Base-by-base conservation (phyloP, 495 filamentous ascomycete genomes). In the Aspergillus egyptiacus region DNA sequence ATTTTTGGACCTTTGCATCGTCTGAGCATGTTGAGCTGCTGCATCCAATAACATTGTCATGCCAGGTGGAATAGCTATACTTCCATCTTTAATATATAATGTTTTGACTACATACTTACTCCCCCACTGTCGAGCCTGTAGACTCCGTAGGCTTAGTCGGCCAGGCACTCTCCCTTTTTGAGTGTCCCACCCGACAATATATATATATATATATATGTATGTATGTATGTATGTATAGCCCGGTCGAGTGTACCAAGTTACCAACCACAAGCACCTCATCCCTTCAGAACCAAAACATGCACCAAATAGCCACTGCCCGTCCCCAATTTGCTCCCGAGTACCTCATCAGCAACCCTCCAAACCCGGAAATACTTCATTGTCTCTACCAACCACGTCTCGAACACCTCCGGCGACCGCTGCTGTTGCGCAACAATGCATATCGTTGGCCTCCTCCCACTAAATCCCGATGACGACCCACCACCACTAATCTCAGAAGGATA, bases 351-450 rank as follows among this genome's bases (percentile, higher is more conserved):
- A n/a, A 96, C 58, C 41, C 87, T 75, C 84, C 86, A 96, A 23
- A 85, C 78, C 13, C 75, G 69, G 61, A 98, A 97, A 15, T 54
- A 56, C 23, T 63, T 56, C 51, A 77, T 57, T 51, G 95, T 89
- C 46, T 74, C 76, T 43, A 68, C 69, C 38, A 96, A 64, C 88
- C 89, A 98, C 14, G 68, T 64, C 60, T 94, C 86, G 57, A 96
- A 95, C 0, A 98, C 87, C 20, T 86, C 83, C 5, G 84, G 76
- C 8, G 86, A 83, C 19, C 93, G 77, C 37, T 96, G 78, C 62
- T 96, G 91, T 70, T 95, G 89, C 15, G 83, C 89, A 33, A 95
- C 72, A 15, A 96, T 68, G 56, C 83, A 89, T 1, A 87, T 36
- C 7, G 84, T 82, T 10, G 79, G 78, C 7, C 51, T n/a, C n/a